Percentiles rank a stretch among this genome's conserved stretches.
phyloP scores from a whole-genome alignment of 1,284 basidiomycete genomes.

The Ustilago trichophora region DNA sequence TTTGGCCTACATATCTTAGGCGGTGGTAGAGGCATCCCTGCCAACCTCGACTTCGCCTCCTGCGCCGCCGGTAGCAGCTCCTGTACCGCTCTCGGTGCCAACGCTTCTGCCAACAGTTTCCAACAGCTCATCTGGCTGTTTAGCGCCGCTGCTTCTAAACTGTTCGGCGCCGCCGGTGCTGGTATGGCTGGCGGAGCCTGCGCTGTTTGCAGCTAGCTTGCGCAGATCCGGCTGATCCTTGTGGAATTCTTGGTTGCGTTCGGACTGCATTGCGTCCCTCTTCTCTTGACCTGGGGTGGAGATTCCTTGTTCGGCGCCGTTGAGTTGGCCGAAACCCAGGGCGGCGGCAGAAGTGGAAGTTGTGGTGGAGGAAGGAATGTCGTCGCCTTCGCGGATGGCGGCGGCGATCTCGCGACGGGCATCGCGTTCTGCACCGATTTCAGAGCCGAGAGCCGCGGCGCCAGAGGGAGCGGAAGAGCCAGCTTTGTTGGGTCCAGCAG shows the following conservation, averaged over 20 bases:
- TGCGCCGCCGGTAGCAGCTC: slow-evolving; percentile 1
- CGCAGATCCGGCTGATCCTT: slow-evolving; percentile 22
- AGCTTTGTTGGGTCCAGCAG: slow-evolving; percentile 36
- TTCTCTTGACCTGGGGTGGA: slow-evolving; percentile 31
- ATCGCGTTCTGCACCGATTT: slow-evolving; percentile 37
- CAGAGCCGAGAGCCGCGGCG: slow-evolving; percentile 16
- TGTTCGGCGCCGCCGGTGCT: background rate
- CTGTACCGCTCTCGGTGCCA: slow-evolving; percentile 37
- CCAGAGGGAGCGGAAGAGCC: slow-evolving; percentile 22
- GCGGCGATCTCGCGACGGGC: slow-evolving; percentile 30
- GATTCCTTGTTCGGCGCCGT: slow-evolving; percentile 42
- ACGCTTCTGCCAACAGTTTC: slow-evolving; percentile 19
- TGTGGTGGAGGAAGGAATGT: slow-evolving; percentile 8
- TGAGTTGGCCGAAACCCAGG: slow-evolving; percentile 36
- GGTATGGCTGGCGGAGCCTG: slow-evolving; percentile 6
- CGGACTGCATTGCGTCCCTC: slow-evolving; percentile 27
- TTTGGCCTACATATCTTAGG: background rate
- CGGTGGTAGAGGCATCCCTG: slow-evolving; percentile 23
- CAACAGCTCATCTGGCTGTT: slow-evolving; percentile 12
- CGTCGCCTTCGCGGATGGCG: slow-evolving; percentile 25
- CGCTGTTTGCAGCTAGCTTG: slow-evolving; percentile 21
- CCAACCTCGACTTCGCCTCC: slow-evolving; percentile 22
- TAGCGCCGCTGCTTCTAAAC: slow-evolving; percentile 3
- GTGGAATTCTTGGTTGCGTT: slow-evolving; percentile 29
- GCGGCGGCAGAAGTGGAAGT: background rate